Conservation (phyloP, 2,329 filamentous ascomycete genomes). For the Colletotrichum orbiculare region DNA sequence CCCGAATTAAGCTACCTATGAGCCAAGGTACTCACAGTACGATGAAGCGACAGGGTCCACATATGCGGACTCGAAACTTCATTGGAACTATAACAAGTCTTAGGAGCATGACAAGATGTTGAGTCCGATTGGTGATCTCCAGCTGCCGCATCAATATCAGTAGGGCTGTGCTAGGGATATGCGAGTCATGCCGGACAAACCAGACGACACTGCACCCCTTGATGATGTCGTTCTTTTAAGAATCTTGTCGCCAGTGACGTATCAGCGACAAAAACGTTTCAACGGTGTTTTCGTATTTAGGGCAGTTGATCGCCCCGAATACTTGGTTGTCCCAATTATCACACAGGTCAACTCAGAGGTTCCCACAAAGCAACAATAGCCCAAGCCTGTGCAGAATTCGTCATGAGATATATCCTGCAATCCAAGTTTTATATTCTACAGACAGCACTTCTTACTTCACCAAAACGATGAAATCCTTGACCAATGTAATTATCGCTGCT, state of each 20-base stretch:
- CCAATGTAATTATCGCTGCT: neutral
- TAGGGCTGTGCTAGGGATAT: constrained; percentile 12
- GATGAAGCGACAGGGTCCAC: neutral
- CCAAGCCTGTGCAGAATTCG: too few relatives aligned
- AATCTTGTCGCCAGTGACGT: neutral
- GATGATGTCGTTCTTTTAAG: neutral
- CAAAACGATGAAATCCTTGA: neutral
- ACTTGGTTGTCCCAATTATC: accelerated
- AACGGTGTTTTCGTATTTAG: too few relatives aligned
- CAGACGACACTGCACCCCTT: constrained; percentile 3
- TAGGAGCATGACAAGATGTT: neutral
- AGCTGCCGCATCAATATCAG: constrained; percentile 13
- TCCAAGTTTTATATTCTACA: neutral
- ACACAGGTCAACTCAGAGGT: too few relatives aligned
- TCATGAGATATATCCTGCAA: neutral
- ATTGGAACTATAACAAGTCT: constrained; percentile 10
- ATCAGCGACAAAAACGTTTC: accelerated
- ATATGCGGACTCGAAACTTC: constrained; percentile 6
- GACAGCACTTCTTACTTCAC: neutral
- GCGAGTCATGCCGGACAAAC: constrained; percentile 4
- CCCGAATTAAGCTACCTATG: neutral
- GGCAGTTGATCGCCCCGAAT: accelerated
- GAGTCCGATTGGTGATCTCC: neutral
- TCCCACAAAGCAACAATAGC: too few relatives aligned
- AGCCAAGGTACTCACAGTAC: neutral